Evolutionary conservation across 257 asterid genomes (phyloP).

Genomic region (Scutellaria barbata): DNA sequence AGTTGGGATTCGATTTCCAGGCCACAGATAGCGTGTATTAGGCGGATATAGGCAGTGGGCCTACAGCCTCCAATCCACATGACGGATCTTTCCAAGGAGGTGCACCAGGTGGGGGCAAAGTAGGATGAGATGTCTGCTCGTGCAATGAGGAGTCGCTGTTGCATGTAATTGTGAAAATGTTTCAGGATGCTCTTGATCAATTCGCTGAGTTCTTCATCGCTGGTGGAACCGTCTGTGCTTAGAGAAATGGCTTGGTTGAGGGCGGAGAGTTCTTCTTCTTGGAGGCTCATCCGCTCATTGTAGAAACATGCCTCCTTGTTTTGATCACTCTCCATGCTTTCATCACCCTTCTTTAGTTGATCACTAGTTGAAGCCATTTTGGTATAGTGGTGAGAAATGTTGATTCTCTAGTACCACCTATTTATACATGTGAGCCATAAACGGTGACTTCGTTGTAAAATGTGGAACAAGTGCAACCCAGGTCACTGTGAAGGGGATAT

Average conservation of each 20-base stretch:
- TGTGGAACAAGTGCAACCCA: neutral
- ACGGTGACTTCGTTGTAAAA: neutral
- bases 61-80: constrained; percentile 58
- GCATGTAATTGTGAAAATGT: constrained; percentile 33
- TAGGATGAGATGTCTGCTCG: constrained; percentile 35
- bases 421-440: neutral
- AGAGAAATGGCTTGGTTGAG: constrained; percentile 38
- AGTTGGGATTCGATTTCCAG: constrained; percentile 39
- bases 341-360: neutral
- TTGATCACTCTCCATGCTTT: constrained; percentile 30
- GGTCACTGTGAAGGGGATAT: too few relatives aligned
- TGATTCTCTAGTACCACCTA: too few relatives aligned
- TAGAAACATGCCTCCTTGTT: constrained; percentile 33
- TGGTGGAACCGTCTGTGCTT: neutral
- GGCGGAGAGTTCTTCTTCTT: constrained; percentile 44
- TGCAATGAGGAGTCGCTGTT: constrained; percentile 31
- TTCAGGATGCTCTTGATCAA: constrained; percentile 35
- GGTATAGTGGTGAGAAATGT: neutral
- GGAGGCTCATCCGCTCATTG: constrained; percentile 43
- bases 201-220: constrained; percentile 21
- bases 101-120: constrained; percentile 52
- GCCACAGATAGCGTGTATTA: constrained; percentile 41
- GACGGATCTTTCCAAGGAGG: constrained; percentile 50
- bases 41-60: constrained; percentile 49
- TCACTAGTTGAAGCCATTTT: constrained; percentile 26